Percentiles rank a stretch among this genome's conserved stretches.
These are phyloP conservation scores for Aspergillus olivimuriae DNA, from an alignment of 495 filamentous ascomycete species.

Conservation along the genomic window DNA sequence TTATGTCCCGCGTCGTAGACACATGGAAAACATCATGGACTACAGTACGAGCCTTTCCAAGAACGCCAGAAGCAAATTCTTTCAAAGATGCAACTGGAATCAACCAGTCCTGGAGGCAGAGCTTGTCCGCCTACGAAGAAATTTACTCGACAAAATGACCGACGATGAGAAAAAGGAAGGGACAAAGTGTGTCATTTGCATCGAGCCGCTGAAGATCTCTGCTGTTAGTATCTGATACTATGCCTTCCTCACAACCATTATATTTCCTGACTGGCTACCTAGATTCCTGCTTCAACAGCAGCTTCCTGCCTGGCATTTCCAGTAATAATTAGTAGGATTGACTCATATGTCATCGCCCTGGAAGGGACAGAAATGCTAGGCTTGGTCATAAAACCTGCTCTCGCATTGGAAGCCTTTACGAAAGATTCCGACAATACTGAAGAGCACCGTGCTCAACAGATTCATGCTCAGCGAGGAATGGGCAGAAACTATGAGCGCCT, in stretches of 20 bases:
- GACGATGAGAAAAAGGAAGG: slow-evolving; percentile 43
- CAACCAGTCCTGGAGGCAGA: slow-evolving; percentile 78
- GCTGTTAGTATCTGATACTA: slow-evolving; percentile 45
- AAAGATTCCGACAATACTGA: slow-evolving; percentile 92
- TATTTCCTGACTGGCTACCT: slow-evolving; percentile 16
- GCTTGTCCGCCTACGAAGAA: slow-evolving; percentile 65
- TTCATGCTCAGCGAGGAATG: slow-evolving; percentile 84
- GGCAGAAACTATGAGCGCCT: slow-evolving; percentile 94
- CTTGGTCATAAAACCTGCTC: slow-evolving; percentile 53
- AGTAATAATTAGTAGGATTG: slow-evolving; percentile 74
- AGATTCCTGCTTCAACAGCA: slow-evolving; percentile 61
- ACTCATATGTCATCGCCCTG: slow-evolving; percentile 72
- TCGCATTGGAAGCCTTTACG: slow-evolving; percentile 86
- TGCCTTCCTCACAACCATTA: background rate
- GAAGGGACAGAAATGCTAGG: slow-evolving; percentile 60
- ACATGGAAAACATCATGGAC: slow-evolving; percentile 57
- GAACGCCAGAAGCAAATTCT: slow-evolving; percentile 39
- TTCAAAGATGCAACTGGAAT: slow-evolving; percentile 43
- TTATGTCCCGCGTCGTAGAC: slow-evolving; percentile 39
- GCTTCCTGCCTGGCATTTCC: slow-evolving; percentile 69
- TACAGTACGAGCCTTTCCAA: slow-evolving; percentile 56
- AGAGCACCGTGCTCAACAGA: slow-evolving; percentile 61
- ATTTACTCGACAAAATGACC: slow-evolving; percentile 63
- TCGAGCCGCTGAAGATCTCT: slow-evolving; percentile 66
- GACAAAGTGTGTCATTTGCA: slow-evolving; percentile 42